A percentile compares a stretch with the other conserved stretches of the same genome.
Conservation (phyloP, 805 yeast species). For the Yarrowia bubula region DNA sequence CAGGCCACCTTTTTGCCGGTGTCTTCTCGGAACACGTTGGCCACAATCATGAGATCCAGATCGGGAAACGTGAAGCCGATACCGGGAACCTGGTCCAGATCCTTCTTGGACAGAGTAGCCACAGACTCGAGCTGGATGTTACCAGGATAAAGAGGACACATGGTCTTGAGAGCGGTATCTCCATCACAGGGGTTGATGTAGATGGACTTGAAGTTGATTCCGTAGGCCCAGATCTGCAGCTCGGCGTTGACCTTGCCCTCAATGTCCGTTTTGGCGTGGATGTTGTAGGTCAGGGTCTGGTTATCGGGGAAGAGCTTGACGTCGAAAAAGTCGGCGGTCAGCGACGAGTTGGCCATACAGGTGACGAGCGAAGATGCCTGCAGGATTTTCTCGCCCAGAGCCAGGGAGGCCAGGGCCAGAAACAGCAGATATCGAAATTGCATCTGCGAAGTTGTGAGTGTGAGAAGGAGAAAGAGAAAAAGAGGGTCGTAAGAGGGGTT, state of each 20-base stretch:
- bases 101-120: conserved; percentile 49
- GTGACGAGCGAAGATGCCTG: conserved; percentile 77
- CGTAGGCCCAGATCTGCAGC: conserved; percentile 79
- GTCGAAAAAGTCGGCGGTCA: conserved; percentile 70
- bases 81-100: conserved; percentile 66
- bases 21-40: conserved; percentile 46
- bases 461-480: no score
- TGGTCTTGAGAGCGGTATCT: conserved; percentile 64
- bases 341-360: conserved; percentile 73
- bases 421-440: conserved; percentile 18
- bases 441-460: no score
- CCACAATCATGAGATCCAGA: conserved; percentile 73
- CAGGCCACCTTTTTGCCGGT: conserved; percentile 55
- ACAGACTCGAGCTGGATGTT: conserved; percentile 71
- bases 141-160: conserved; percentile 87
- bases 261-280: conserved; percentile 68
- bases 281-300: conserved; percentile 61
- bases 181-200: conserved; percentile 59
- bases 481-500: no score
- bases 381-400: conserved; percentile 34
- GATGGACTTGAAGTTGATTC: conserved; percentile 63
- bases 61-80: conserved; percentile 86
- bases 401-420: conserved; percentile 16
- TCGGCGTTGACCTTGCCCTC: conserved; percentile 65
- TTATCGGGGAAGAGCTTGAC: conserved; percentile 75